phyloP scores from a whole-genome alignment of 2,329 filamentous ascomycete genomes.

The Penicillium sumatraense region DNA sequence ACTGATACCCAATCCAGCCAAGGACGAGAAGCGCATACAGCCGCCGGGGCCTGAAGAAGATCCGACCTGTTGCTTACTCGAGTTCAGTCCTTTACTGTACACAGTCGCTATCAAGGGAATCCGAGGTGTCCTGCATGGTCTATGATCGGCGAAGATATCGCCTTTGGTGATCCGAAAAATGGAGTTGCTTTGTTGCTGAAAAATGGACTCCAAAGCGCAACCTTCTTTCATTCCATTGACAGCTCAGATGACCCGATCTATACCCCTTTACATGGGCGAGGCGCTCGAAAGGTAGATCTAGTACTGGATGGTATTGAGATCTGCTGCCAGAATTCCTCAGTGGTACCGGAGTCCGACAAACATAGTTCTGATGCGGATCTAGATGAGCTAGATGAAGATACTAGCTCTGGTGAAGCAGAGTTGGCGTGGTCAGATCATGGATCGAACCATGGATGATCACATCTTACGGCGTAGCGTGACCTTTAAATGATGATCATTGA shows the following conservation, averaged over 20 bases:
- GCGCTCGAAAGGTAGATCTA: neutral
- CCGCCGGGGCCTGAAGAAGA: neutral
- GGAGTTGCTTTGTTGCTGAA: slow-evolving; percentile 6
- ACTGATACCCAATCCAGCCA: neutral
- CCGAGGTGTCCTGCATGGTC: neutral
- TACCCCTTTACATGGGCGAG: neutral
- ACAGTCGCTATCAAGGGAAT: neutral
- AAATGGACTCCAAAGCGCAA: neutral
- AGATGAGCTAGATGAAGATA: neutral
- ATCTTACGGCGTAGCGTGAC: neutral
- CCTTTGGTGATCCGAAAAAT: neutral
- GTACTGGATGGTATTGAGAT: neutral
- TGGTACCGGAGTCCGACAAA: neutral
- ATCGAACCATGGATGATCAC: neutral
- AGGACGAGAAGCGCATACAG: neutral
- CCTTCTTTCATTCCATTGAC: neutral
- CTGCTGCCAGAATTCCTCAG: neutral
- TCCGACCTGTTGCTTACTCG: neutral
- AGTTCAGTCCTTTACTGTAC: neutral
- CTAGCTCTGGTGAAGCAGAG: neutral
- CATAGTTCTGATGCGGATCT: neutral
- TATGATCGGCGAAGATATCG: neutral
- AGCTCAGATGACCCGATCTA: slow-evolving; percentile 1
- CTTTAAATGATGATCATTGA: neutral
- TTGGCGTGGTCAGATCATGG: neutral